phyloP scores from a whole-genome alignment of 345 rosid species.

The Salix purpurea region DNA sequence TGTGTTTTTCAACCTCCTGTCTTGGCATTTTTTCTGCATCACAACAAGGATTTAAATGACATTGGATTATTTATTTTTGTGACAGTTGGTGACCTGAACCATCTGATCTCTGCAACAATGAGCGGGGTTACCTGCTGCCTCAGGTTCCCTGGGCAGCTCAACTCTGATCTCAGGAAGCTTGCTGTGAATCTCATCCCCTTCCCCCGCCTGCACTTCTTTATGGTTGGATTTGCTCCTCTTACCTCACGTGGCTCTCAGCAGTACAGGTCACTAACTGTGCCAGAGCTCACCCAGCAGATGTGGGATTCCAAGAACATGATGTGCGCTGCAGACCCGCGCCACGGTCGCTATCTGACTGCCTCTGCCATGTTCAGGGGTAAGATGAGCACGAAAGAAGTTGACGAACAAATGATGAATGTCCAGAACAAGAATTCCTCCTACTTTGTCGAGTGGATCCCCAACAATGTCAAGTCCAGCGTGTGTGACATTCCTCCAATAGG shows the following conservation, averaged over 20 bases:
- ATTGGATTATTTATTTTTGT: neutral
- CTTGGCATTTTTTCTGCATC: neutral
- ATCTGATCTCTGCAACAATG: slow-evolving; percentile 23
- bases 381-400: neutral
- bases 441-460: slow-evolving; percentile 21
- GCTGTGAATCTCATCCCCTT: slow-evolving; percentile 22
- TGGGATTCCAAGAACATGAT: slow-evolving; percentile 16
- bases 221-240: neutral
- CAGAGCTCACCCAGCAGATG: slow-evolving; percentile 21
- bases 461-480: slow-evolving; percentile 19
- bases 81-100: slow-evolving; percentile 21
- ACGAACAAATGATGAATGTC: slow-evolving; percentile 21
- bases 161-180: slow-evolving; percentile 22
- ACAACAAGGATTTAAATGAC: neutral
- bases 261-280: slow-evolving; percentile 17
- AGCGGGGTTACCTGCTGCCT: slow-evolving; percentile 25
- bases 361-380: neutral
- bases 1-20: neutral
- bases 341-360: slow-evolving; percentile 17
- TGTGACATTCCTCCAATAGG: slow-evolving; percentile 18
- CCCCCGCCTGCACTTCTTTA: slow-evolving; percentile 16
- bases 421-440: slow-evolving; percentile 21
- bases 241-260: slow-evolving; percentile 24
- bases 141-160: slow-evolving; percentile 20
- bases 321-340: slow-evolving; percentile 22